A percentile compares a stretch with the other conserved stretches of the same genome.
Conservation (phyloP, 768 basidiomycete genomes). For the Leucocoprinus leucothites region DNA sequence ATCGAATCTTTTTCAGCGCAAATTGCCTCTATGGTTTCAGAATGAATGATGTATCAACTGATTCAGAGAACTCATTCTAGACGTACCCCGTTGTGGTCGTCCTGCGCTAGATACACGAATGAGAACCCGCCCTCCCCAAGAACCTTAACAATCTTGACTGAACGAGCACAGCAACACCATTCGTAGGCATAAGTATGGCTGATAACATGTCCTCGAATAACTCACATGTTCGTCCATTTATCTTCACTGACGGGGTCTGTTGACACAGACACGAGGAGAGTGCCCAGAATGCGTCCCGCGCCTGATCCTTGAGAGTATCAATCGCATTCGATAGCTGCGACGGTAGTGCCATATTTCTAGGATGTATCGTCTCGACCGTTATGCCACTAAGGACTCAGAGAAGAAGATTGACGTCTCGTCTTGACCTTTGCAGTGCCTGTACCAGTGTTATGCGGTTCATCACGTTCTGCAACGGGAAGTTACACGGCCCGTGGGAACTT, state of each 20-base stretch:
- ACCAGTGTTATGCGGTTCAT: background rate
- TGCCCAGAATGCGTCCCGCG: constrained; percentile 80
- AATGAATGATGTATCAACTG: background rate
- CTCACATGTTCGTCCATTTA: constrained; percentile 92
- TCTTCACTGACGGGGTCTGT: constrained; percentile 85
- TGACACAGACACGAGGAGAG: constrained; percentile 79
- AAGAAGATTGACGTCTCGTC: background rate
- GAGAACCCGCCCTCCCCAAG: constrained; percentile 97
- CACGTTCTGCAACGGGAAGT: background rate
- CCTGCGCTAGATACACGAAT: constrained; percentile 86
- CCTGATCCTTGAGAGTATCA: constrained; percentile 65
- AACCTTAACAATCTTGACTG: constrained; percentile 87
- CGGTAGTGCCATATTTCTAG: constrained; percentile 27
- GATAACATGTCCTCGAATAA: background rate
- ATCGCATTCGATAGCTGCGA: constrained; percentile 43
- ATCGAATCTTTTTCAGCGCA: constrained; percentile 95
- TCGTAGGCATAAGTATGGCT: background rate
- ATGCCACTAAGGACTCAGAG: background rate
- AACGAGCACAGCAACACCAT: background rate
- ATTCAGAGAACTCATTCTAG: background rate
- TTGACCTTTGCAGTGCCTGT: no score
- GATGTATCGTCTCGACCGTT: background rate
- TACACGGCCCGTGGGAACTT: background rate
- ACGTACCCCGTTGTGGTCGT: constrained; percentile 79
- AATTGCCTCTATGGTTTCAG: constrained; percentile 65